Evolutionary conservation across 352 stramenopile species (phyloP), one percentile per base, ranked within the genome.

Genomic region (Phytophthora hybrid): DNA sequence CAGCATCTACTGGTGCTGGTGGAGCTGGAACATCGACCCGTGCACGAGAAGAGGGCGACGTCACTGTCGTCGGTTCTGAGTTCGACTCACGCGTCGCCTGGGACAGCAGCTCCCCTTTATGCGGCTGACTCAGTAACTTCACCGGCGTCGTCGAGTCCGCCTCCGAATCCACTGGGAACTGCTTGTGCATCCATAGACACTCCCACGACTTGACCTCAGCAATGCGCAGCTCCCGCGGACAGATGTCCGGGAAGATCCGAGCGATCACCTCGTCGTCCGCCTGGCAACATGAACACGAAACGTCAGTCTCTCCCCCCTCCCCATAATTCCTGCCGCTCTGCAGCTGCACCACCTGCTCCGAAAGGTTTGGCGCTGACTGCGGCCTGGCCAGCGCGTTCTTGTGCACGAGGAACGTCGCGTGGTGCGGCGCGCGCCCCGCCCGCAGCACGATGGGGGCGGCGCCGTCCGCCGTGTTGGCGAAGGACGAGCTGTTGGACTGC

Each of bases 171-270:
- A 74, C 69, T 5, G 19, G 54, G 49, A 84, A 87, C 0, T 83
- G 51, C 21, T 68, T 64, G 6, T 91, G 54, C 85, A 94, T 93
- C 89, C 88, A 96, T 16, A 63, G 60, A 71, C 85, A 93, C n/a
- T 86, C 46, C 89, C 89, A 96, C 8, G 83, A 91, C n/a, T 85
- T 87, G 0, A 96, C 88, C 69, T 96, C 89, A 26, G 86, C 88
- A 60, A 96, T 85, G n/a, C 89, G 78, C 57, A 96, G 70, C 34
- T 92, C 82, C n/a, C 87, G 81, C 23, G 89, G 88, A 56, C 92
- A 92, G 23, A 96, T 77, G 69, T 96, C 89, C 1, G 87, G 87
- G 53, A 96, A 96, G 18, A 96, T 93, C 19, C 88, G 85, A 37
- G 80, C 69, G 67, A 91, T 90, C 44, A 85, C 71, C 23, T 81